Percentiles rank a stretch among this genome's conserved stretches.
These are phyloP conservation scores for Bodo saltans DNA, from an alignment of 78 protist genomes.

Conservation along the genomic window DNA sequence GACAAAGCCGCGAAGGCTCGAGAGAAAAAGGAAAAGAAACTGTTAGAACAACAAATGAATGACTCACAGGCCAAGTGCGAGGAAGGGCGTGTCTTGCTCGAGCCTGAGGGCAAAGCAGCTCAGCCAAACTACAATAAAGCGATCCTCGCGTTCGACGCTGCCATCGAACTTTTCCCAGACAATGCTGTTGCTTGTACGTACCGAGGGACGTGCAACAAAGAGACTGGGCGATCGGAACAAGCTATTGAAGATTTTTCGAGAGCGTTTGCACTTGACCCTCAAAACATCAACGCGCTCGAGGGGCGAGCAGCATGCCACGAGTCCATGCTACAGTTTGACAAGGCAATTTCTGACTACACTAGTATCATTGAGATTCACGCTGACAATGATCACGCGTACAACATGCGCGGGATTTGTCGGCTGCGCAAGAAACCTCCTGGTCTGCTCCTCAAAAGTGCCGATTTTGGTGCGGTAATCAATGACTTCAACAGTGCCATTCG, in stretches of 20 bases:
- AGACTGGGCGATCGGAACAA: not conserved
- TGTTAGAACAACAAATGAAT: not conserved
- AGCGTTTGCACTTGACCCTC: not conserved
- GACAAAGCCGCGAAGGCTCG: not conserved
- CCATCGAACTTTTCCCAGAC: not conserved
- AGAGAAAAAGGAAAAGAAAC: not conserved
- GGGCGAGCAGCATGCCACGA: not conserved
- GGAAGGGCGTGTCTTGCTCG: not conserved
- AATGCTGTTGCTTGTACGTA: not conserved
- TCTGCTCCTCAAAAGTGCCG: not conserved
- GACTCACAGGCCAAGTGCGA: not conserved
- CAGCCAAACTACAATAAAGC: not conserved
- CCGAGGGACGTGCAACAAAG: not conserved
- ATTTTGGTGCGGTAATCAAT: not conserved
- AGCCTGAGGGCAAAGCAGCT: not conserved
- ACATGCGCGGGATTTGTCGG: not conserved
- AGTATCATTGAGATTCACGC: constrained; percentile 11
- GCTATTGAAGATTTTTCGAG: constrained; percentile 23
- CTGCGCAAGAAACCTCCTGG: not conserved
- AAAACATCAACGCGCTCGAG: not conserved
- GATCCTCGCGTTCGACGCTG: not conserved
- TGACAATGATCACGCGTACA: constrained; percentile 14
- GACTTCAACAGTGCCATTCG: constrained; percentile 1
- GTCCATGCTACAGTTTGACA: not conserved
- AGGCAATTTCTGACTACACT: constrained; percentile 10